Percentiles rank a stretch among this genome's conserved stretches.
Conservation (phyloP, 192 early-diverging fungal species). For the Podila horticola region DNA sequence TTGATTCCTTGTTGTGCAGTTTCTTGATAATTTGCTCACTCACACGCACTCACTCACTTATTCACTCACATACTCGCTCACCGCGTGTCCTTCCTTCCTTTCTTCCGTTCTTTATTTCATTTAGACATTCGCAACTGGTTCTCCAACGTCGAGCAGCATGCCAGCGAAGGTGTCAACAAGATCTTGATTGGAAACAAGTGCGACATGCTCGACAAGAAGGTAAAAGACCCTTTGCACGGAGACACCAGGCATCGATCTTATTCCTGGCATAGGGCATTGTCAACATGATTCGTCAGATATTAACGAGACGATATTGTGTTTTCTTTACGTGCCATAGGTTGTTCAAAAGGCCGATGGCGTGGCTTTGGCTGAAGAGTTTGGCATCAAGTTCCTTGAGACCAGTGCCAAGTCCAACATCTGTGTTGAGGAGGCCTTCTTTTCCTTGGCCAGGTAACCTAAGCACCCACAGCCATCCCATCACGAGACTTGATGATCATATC, state of each 20-base stretch:
- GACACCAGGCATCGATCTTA: background rate
- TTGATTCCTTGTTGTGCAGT: background rate
- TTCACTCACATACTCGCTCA: too few relatives aligned
- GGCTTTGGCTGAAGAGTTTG: constrained; percentile 92
- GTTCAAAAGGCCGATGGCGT: constrained; percentile 96
- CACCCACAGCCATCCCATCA: background rate
- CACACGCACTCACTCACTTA: background rate
- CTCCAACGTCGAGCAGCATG: constrained; percentile 99
- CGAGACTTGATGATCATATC: background rate
- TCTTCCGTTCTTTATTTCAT: background rate
- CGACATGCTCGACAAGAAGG: constrained; percentile 96
- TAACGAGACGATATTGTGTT: background rate
- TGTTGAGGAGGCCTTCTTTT: constrained; percentile 98
- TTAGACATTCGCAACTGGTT: constrained; percentile 99
- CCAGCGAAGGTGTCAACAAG: constrained; percentile 98
- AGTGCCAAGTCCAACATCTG: constrained; percentile 99
- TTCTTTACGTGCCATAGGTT: constrained; percentile 60
- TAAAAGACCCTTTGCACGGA: constrained; percentile 21
- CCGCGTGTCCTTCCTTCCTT: background rate
- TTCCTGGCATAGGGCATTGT: background rate
- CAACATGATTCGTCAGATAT: background rate
- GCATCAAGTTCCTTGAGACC: constrained; percentile 96
- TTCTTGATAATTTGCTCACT: background rate
- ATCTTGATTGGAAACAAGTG: constrained; percentile 99
- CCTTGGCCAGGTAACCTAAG: constrained; percentile 78